Base-by-base conservation (phyloP, 306 rosid species). In the Corylus heterophylla region DNA sequence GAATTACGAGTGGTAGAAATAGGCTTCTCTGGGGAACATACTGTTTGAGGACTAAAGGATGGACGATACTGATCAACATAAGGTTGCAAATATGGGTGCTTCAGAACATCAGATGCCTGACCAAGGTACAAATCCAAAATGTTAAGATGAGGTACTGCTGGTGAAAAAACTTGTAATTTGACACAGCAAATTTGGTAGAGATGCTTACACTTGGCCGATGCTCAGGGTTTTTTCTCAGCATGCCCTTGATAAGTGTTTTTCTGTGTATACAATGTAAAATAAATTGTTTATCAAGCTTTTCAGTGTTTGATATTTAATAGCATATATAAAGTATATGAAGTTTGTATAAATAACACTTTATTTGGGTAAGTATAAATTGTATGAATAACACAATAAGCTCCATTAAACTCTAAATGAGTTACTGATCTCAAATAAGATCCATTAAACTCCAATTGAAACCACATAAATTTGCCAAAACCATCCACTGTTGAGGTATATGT, bases 151-250 rank as follows among this genome's bases (percentile, higher is more conserved):
- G 80, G 16, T 17, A 66, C 52, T 14, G 70, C 73, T 49, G 66
- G 31, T 69, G 63, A 69, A 80, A 80, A 42, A 70, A 37, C 55
- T 42, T 78, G 12, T 10, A 82, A 54, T 50, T 71, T 75, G 29
- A 54, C 69, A 27, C 79, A 66, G n/a, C 55, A 72, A 62, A 48
- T 69, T 48, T 76, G 78, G 54, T 1, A 80, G 67, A 75, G 72
- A 87, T 52, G 73, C 93, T 84, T 89, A 96, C 99, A 63, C 89
- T 91, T 18, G 99, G 97, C 61, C 99, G 91, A 81, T 96, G 97
- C 87, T 96, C 98, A 4, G 99, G 99, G 70, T 50, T 93, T 89
- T 96, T 96, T 82, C 99, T 88, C 79, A 96, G 90, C 99, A 96
- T 96, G 83, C 98, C 91, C 83, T 96, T 96, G 82, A 96, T 93